A percentile compares a stretch with the other conserved stretches of the same genome.
phyloP scores from a whole-genome alignment of 208 protist species.

The Acanthamoeba sp. region DNA sequence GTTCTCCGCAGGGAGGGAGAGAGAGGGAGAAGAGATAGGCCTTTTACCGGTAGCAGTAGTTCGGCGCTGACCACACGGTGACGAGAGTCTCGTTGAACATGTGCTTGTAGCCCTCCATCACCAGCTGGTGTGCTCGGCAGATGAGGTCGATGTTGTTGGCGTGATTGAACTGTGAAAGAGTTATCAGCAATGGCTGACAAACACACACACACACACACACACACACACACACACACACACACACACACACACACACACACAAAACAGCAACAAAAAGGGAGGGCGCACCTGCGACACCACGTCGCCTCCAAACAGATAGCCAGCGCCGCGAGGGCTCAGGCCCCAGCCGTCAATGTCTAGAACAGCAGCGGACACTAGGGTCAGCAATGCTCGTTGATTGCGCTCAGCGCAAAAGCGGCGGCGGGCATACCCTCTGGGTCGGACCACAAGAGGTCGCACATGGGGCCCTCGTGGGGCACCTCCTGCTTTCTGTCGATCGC shows the following conservation, averaged over 20 bases:
- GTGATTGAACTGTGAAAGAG: conserved; percentile 88
- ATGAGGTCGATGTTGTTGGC: conserved; percentile 92
- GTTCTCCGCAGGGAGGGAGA: no score
- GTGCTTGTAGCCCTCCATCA: conserved; percentile 95
- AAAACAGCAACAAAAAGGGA: conserved; percentile 31
- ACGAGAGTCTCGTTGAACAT: conserved; percentile 92
- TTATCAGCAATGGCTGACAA: not conserved
- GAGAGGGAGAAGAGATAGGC: no score
- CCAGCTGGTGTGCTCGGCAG: conserved; percentile 94
- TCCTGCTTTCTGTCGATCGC: not conserved
- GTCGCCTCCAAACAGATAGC: conserved; percentile 99
- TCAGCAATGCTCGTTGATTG: not conserved
- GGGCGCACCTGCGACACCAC: conserved; percentile 91
- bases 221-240: not conserved
- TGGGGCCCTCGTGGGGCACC: conserved; percentile 89
- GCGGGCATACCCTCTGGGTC: no score
- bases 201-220: not conserved
- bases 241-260: not conserved
- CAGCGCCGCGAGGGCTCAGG: conserved; percentile 97
- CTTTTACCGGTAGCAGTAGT: conserved; percentile 95
- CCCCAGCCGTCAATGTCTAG: conserved; percentile 96
- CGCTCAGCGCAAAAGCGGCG: no score
- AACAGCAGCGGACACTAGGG: not conserved
- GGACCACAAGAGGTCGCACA: conserved; percentile 99
- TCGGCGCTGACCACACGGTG: conserved; percentile 95